These are phyloP conservation scores for Saccharomycopsis hybrid DNA, from an alignment of 1,139 yeast genomes.

Conservation along the genomic window DNA sequence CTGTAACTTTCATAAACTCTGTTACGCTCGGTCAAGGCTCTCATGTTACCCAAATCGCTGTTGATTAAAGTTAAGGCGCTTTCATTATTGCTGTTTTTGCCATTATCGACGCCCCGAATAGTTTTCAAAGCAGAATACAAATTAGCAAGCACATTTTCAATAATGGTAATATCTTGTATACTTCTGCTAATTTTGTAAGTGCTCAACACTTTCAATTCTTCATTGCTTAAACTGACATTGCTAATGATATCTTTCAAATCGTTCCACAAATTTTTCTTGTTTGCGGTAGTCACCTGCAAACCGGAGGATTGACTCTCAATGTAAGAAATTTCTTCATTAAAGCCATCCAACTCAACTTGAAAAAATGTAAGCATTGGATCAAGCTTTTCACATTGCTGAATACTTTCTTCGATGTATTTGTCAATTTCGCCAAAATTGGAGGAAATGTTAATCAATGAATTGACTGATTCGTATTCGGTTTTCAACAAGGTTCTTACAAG, in stretches of 20 bases:
- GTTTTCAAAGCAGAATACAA: constrained; percentile 61
- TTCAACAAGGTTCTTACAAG: constrained; percentile 47
- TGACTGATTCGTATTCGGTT: constrained; percentile 44
- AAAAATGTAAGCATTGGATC: constrained; percentile 49
- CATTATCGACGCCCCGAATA: constrained; percentile 41
- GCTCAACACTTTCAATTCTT: constrained; percentile 45
- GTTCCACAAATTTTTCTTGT: constrained; percentile 65
- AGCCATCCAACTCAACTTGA: constrained; percentile 51
- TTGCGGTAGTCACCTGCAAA: constrained; percentile 75
- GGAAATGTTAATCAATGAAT: constrained; percentile 41
- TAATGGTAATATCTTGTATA: constrained; percentile 35
- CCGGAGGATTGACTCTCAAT: constrained; percentile 79
- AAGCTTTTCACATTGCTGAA: constrained; percentile 60
- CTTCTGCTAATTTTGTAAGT: constrained; percentile 45
- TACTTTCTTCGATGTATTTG: constrained; percentile 38
- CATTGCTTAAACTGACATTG: constrained; percentile 59
- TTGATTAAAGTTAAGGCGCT: constrained; percentile 27
- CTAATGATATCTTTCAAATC: constrained; percentile 63
- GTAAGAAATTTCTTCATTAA: constrained; percentile 60
- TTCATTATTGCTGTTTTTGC: constrained; percentile 22
- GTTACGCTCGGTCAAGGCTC: constrained; percentile 66
- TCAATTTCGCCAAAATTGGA: constrained; percentile 39
- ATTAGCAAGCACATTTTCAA: constrained; percentile 55
- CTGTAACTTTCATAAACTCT: constrained; percentile 55
- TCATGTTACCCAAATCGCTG: constrained; percentile 58